Evolutionary conservation across 2,329 filamentous ascomycete genomes (phyloP).

Genomic region (Penicillium aurantiogriseum): DNA sequence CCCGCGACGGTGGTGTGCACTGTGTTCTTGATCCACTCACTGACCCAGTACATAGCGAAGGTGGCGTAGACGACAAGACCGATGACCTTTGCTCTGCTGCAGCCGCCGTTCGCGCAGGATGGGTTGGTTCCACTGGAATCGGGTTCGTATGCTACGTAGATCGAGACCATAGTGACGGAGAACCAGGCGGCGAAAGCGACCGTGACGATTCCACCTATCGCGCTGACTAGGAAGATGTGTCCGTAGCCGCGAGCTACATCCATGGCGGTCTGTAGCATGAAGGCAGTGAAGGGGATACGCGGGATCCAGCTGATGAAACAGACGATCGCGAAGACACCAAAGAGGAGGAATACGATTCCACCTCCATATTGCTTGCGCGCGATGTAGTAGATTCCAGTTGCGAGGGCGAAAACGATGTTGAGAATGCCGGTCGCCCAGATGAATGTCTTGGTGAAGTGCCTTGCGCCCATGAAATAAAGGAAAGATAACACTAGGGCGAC

Average conservation of each 20-base stretch:
- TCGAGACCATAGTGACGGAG: conserved; percentile 76
- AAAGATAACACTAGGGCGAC: conserved; percentile 74
- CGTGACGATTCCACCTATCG: conserved; percentile 75
- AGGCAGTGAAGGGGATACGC: conserved; percentile 82
- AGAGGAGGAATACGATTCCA: conserved; percentile 82
- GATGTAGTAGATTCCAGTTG: conserved; percentile 83
- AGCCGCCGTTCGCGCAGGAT: conserved; percentile 59
- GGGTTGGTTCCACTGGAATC: conserved; percentile 47
- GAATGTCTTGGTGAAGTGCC: conserved; percentile 80
- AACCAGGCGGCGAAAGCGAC: conserved; percentile 82
- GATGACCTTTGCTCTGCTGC: conserved; percentile 74
- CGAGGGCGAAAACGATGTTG: conserved; percentile 81
- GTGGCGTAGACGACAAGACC: conserved; percentile 83
- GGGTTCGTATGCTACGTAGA: conserved; percentile 82
- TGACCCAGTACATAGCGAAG: conserved; percentile 91
- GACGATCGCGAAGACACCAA: conserved; percentile 74
- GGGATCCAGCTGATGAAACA: conserved; percentile 88
- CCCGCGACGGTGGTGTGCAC: conserved; percentile 85
- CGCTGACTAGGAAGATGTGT: conserved; percentile 80
- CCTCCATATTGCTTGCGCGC: conserved; percentile 73
- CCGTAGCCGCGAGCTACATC: conserved; percentile 81
- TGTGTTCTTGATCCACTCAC: conserved; percentile 90
- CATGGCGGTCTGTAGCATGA: conserved; percentile 85
- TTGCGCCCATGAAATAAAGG: conserved; percentile 71
- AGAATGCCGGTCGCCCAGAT: conserved; percentile 91